Conservation (phyloP, 441 rosid genomes). For the Pelargonium citronellum region DNA sequence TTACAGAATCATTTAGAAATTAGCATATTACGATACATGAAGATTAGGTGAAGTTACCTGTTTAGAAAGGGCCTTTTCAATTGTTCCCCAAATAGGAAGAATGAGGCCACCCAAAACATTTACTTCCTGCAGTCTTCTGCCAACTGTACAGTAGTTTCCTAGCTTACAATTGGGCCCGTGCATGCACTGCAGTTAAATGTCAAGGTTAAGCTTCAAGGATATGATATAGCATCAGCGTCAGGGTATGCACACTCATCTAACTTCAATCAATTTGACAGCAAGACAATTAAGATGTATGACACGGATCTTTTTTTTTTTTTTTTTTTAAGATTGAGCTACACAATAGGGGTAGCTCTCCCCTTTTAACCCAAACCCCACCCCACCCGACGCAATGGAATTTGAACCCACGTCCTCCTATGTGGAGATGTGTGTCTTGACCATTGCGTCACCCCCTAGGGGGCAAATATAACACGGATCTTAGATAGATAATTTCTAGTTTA, state of each 20-base stretch:
- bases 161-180: constrained; percentile 96
- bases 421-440: too few relatives aligned
- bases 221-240: neutral
- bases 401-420: too few relatives aligned
- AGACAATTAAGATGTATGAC: neutral
- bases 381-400: too few relatives aligned
- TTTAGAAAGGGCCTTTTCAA: constrained; percentile 92
- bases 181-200: constrained; percentile 70
- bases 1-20: neutral
- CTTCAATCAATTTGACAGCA: neutral
- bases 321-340: too few relatives aligned
- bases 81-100: constrained; percentile 98
- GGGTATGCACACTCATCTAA: constrained; percentile 3
- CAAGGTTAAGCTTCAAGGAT: neutral
- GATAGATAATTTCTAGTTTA: too few relatives aligned
- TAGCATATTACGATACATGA: neutral
- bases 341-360: too few relatives aligned
- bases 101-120: constrained; percentile 94
- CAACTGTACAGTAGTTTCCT: constrained; percentile 85
- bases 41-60: constrained; percentile 45
- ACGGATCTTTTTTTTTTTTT: neutral
- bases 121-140: constrained; percentile 88
- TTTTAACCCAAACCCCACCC: too few relatives aligned
- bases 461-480: too few relatives aligned
- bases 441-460: too few relatives aligned